A percentile compares a stretch with the other conserved stretches of the same genome.
These are phyloP conservation scores for Ustilago trichophora DNA, from an alignment of 1,284 basidiomycete species.

Conservation along the genomic window DNA sequence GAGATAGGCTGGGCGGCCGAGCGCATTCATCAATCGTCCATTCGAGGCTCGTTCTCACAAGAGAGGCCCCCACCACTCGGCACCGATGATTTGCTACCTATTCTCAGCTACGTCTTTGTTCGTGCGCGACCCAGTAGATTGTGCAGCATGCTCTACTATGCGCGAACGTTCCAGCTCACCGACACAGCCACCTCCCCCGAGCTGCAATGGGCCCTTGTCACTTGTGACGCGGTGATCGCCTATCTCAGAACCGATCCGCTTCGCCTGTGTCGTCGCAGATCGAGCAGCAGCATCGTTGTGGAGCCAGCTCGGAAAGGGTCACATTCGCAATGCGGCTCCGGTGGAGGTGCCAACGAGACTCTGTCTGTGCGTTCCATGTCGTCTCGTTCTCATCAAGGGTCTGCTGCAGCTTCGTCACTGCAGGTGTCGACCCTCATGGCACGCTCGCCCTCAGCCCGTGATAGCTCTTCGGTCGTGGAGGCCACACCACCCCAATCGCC, in stretches of 20 bases:
- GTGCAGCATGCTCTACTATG: conserved; percentile 42
- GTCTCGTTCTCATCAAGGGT: conserved; percentile 19
- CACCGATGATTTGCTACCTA: conserved; percentile 38
- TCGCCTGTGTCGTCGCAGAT: conserved; percentile 17
- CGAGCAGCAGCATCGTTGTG: conserved; percentile 7
- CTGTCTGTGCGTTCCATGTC: conserved; percentile 20
- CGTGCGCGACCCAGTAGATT: conserved; percentile 18
- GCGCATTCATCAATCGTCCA: conserved; percentile 7
- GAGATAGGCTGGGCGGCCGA: conserved; percentile 30
- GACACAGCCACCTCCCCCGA: conserved; percentile 26
- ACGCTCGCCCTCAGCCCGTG: conserved; percentile 11
- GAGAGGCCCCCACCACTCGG: conserved; percentile 21
- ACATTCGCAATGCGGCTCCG: conserved; percentile 4
- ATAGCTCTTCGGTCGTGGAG: background rate
- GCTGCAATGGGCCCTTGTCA: conserved; percentile 39
- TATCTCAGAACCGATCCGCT: conserved; percentile 41
- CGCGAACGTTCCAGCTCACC: conserved; percentile 30
- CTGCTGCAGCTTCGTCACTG: conserved; percentile 11
- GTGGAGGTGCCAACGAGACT: background rate
- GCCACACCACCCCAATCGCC: conserved; percentile 16
- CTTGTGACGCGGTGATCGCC: conserved; percentile 33
- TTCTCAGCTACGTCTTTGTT: conserved; percentile 37
- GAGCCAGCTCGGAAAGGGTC: conserved; percentile 3
- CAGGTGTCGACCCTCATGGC: conserved; percentile 5
- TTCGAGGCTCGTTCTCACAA: background rate